phyloP scores from a whole-genome alignment of 805 yeast genomes.

The Saccharomyces mikatae region DNA sequence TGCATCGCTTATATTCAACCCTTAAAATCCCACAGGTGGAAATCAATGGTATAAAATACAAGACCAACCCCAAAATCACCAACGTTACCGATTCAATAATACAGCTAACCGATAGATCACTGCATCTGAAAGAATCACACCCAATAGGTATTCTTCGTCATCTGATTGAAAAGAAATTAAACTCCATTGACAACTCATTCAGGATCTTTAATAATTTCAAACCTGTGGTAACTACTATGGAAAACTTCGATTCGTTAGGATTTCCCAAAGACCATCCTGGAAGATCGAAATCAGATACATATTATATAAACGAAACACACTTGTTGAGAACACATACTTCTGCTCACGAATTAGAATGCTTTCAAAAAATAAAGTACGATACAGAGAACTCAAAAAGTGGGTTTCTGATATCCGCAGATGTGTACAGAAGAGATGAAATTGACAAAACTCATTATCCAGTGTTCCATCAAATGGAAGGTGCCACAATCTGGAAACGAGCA shows the following conservation, averaged over 20 bases:
- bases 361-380: constrained; percentile 44
- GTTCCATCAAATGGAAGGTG: constrained; percentile 97
- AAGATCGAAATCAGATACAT: constrained; percentile 84
- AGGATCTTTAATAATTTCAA: constrained; percentile 56
- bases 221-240: constrained; percentile 73
- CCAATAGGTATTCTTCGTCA: constrained; percentile 82
- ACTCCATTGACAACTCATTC: constrained; percentile 61
- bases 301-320: constrained; percentile 67
- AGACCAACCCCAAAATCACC: constrained; percentile 65
- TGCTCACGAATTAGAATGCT: constrained; percentile 90
- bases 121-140: constrained; percentile 68
- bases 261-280: constrained; percentile 93
- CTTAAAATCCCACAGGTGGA: not conserved
- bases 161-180: constrained; percentile 61
- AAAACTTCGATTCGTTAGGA: constrained; percentile 87
- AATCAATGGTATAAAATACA: constrained; percentile 44
- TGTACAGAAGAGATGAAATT: constrained; percentile 89
- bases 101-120: constrained; percentile 57
- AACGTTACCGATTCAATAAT: constrained; percentile 74
- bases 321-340: constrained; percentile 90
- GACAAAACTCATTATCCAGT: constrained; percentile 96
- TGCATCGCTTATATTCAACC: not conserved
- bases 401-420: constrained; percentile 89
- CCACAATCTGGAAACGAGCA: constrained; percentile 66
- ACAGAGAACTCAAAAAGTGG: constrained; percentile 47